phyloP scores from a whole-genome alignment of 177 flowering plant species.

The Vitis hybrid region DNA sequence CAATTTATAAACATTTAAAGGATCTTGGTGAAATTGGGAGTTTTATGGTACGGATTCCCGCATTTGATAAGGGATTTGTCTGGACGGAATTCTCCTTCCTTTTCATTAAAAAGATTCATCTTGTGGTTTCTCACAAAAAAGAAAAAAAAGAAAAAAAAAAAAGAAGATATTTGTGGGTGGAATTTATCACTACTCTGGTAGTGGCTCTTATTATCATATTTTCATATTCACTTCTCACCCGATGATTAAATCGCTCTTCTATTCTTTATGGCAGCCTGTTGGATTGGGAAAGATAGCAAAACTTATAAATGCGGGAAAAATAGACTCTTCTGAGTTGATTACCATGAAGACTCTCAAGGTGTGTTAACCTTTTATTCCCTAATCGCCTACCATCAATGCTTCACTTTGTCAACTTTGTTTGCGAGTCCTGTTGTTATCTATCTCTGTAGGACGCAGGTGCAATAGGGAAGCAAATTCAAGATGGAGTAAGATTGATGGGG shows the following conservation, averaged over 20 bases:
- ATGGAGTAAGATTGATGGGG: constrained; percentile 95
- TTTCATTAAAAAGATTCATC: too few relatives aligned
- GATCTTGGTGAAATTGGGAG: too few relatives aligned
- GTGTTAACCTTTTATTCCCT: constrained; percentile 3
- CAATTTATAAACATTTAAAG: too few relatives aligned
- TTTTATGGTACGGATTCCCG: too few relatives aligned
- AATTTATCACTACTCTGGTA: too few relatives aligned
- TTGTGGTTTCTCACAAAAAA: too few relatives aligned
- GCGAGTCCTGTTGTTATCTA: constrained; percentile 1
- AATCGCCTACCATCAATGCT: neutral
- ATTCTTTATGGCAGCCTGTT: constrained; percentile 61
- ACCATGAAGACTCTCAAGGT: constrained; percentile 99
- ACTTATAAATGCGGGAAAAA: constrained; percentile 88
- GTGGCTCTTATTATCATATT: neutral
- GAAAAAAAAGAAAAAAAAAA: too few relatives aligned
- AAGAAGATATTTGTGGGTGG: too few relatives aligned
- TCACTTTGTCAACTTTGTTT: constrained; percentile 1
- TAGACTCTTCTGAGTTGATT: constrained; percentile 91
- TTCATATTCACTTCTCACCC: neutral
- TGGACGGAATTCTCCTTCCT: too few relatives aligned
- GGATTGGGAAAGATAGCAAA: constrained; percentile 97
- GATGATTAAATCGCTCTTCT: neutral
- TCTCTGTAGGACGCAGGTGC: constrained; percentile 72
- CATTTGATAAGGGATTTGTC: too few relatives aligned
- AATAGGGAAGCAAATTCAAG: constrained; percentile 86